Conservation (phyloP, 768 basidiomycete genomes). For the Nidularia sp. region DNA sequence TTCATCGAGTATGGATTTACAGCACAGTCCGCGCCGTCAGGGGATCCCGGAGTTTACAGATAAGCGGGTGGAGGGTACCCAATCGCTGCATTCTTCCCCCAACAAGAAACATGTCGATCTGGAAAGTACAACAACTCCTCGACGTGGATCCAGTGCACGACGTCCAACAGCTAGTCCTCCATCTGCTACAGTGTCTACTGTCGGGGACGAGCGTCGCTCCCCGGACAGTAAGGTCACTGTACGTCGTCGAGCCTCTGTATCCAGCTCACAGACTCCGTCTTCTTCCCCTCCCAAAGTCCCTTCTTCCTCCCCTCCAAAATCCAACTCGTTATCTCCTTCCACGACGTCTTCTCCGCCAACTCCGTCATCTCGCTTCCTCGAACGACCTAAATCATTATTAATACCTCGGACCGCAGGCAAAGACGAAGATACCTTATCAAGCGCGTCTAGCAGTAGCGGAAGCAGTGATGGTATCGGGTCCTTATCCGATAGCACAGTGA, state of each 20-base stretch:
- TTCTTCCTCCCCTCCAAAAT: not conserved
- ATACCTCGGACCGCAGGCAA: constrained; percentile 24
- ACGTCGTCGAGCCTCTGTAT: constrained; percentile 17
- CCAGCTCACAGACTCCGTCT: not conserved
- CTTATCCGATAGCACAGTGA: constrained; percentile 70
- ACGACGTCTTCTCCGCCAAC: constrained; percentile 5
- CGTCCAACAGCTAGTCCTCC: constrained; percentile 39
- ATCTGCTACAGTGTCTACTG: constrained; percentile 32
- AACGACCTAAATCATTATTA: constrained; percentile 19
- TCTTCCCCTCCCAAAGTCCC: constrained; percentile 10
- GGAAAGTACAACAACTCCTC: constrained; percentile 42
- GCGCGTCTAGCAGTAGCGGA: constrained; percentile 56
- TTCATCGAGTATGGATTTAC: constrained; percentile 42
- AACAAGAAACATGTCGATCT: constrained; percentile 57
- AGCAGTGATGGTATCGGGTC: constrained; percentile 65
- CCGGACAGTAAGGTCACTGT: constrained; percentile 12
- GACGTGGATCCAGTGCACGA: constrained; percentile 36
- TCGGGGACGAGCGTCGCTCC: constrained; percentile 28
- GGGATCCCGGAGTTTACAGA: constrained; percentile 34
- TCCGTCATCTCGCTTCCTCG: constrained; percentile 13
- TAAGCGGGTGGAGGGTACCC: constrained; percentile 37
- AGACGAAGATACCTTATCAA: constrained; percentile 31
- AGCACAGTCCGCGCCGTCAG: constrained; percentile 43
- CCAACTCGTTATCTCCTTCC: not conserved
- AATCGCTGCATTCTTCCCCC: constrained; percentile 59